Base-by-base conservation (phyloP, 805 yeast species). In the Helenozyma baotianmanensis region DNA sequence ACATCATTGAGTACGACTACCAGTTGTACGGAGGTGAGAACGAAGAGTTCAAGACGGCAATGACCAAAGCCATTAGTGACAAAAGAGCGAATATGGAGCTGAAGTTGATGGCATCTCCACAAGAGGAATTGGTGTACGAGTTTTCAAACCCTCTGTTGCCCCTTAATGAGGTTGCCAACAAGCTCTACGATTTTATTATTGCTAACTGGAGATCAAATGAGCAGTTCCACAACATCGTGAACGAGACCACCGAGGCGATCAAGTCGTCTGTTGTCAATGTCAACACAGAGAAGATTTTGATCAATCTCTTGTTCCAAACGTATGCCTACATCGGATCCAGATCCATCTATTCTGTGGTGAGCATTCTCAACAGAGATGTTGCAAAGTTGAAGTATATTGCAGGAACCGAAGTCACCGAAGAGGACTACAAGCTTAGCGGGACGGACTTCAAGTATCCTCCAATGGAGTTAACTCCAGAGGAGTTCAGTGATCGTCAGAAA, bases 241-340 rank as follows among this genome's bases (percentile, higher is more conserved):
- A 51, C 14, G 65, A 62, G 29, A 46, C 63, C 0, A 37, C 51
- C 21, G 45, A 41, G n/a, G 51, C 55, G 11, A 47, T 45, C 39
- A 43, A 45, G 23, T 44, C 49, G 2, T 42, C 50, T 7, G 43
- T 42, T n/a, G 50, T 39, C 9, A 36, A 45, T 26, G 48, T 42
- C 5, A 33, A 41, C 19, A 33, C 45, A 4, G 58, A 52, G 19
- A 43, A 46, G 35, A 58, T 81, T 34, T 54, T 80, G 23, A 64
- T 83, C 12, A 74, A 81, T 18, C 60, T 84, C 11, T 58, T 87
- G 10, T 70, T 81, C 48, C 90, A 85, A 50, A 68, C 82, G 0
- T 70, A 86, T 32, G 82, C 90, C 28, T 80, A 80, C 45, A 80
- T 87, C 37, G 97, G 97, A 10, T 81, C 87, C 29, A 74, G 97